These are phyloP conservation scores for Fraxinus albicans DNA, from an alignment of 305 asterid species.

Conservation along the genomic window DNA sequence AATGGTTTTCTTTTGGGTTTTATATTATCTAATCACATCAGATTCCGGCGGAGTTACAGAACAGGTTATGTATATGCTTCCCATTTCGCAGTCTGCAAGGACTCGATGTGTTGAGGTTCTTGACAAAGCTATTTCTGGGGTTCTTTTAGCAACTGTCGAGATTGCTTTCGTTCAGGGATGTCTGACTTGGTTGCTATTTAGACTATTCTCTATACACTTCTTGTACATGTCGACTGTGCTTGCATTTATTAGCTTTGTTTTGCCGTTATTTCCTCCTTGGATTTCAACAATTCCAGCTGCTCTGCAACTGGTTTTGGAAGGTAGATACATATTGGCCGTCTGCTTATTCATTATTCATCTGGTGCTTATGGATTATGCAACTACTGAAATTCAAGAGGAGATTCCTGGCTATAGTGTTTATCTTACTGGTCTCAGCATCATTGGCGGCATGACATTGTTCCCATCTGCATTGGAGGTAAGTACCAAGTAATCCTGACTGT, in stretches of 20 bases:
- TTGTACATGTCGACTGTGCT: slow-evolving; percentile 86
- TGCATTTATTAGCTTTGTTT: slow-evolving; percentile 72
- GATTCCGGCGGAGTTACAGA: slow-evolving; percentile 97
- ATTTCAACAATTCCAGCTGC: slow-evolving; percentile 86
- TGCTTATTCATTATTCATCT: slow-evolving; percentile 62
- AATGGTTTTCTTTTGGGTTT: slow-evolving; percentile 88
- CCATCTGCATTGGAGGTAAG: slow-evolving; percentile 84
- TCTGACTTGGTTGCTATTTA: slow-evolving; percentile 86
- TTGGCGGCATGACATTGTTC: slow-evolving; percentile 95
- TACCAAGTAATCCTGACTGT: background rate
- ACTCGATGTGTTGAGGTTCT: slow-evolving; percentile 83
- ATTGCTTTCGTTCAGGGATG: slow-evolving; percentile 90
- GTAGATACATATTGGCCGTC: slow-evolving; percentile 60
- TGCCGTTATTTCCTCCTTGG: slow-evolving; percentile 83
- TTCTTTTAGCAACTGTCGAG: slow-evolving; percentile 81
- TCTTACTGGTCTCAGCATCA: slow-evolving; percentile 92
- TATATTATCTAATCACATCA: slow-evolving; percentile 81
- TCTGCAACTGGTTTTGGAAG: slow-evolving; percentile 74
- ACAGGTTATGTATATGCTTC: slow-evolving; percentile 82
- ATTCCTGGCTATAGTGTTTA: slow-evolving; percentile 79
- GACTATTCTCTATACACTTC: slow-evolving; percentile 74
- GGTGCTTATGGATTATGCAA: slow-evolving; percentile 77
- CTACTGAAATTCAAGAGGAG: slow-evolving; percentile 80
- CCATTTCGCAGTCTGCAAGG: slow-evolving; percentile 69
- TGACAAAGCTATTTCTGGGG: slow-evolving; percentile 85